These are phyloP conservation scores for Pharnaceum exiguum DNA, from an alignment of 148 eudicot genomes.

Conservation along the genomic window DNA sequence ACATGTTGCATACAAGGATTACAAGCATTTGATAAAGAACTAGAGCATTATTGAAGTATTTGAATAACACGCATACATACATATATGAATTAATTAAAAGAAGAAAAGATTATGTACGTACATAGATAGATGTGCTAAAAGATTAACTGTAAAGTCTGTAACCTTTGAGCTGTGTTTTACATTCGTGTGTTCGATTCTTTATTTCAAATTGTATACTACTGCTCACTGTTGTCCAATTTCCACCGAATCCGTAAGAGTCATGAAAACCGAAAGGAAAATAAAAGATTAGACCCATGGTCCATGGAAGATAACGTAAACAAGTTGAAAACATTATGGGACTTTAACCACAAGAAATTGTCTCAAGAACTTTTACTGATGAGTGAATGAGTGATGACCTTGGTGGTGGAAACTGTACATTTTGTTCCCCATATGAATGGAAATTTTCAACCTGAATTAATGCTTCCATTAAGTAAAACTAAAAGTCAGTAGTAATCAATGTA, in stretches of 20 bases:
- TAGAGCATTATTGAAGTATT: too few species aligned
- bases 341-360: conserved; percentile 32
- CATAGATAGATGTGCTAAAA: too few species aligned
- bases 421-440: conserved; percentile 19
- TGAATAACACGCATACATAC: too few species aligned
- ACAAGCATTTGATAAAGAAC: too few species aligned
- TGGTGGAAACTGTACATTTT: conserved; percentile 24
- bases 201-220: too few species aligned
- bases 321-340: conserved; percentile 35
- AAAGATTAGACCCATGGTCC: too few species aligned
- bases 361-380: conserved; percentile 13
- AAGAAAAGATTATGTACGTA: too few species aligned
- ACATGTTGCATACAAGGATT: too few species aligned
- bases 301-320: conserved; percentile 29
- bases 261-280: conserved; percentile 10
- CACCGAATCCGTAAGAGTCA: conserved; percentile 1
- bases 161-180: too few species aligned
- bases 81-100: too few species aligned
- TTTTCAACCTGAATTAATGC: conserved; percentile 20
- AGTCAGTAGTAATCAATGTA: not conserved
- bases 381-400: conserved; percentile 4
- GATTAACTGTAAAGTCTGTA: too few species aligned
- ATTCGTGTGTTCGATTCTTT: too few species aligned
- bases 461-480: conserved; percentile 15
- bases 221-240: conserved; percentile 1